Conservation (phyloP, 805 yeast genomes). For the Brettanomyces naardenensis region DNA sequence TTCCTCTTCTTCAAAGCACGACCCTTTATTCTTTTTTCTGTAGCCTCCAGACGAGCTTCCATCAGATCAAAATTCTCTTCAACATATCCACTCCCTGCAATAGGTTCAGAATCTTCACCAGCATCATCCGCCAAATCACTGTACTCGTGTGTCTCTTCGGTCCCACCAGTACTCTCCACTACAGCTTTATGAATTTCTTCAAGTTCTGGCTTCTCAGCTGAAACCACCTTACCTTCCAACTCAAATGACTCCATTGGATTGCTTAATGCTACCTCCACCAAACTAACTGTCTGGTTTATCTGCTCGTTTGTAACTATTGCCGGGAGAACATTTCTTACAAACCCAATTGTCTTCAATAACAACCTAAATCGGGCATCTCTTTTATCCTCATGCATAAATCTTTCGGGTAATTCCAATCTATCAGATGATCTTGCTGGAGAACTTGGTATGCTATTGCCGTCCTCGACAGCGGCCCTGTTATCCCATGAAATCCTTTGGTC, state of each 20-base stretch:
- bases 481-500: slow-evolving; percentile 1
- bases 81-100: slow-evolving; percentile 19
- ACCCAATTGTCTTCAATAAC: slow-evolving; percentile 17
- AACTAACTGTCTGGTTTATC: slow-evolving; percentile 7
- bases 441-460: background rate
- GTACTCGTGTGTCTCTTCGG: slow-evolving; percentile 8
- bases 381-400: slow-evolving; percentile 4
- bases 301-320: slow-evolving; percentile 4
- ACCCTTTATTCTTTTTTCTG: slow-evolving; percentile 16
- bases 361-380: slow-evolving; percentile 15
- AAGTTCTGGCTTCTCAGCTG: slow-evolving; percentile 4
- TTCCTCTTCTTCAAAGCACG: slow-evolving; percentile 16
- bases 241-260: slow-evolving; percentile 19
- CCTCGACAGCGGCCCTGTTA: slow-evolving; percentile 2
- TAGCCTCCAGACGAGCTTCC: slow-evolving; percentile 24
- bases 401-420: slow-evolving; percentile 1
- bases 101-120: slow-evolving; percentile 30
- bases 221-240: slow-evolving; percentile 14
- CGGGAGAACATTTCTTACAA: slow-evolving; percentile 9
- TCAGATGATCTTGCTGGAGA: background rate
- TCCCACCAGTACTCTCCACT: slow-evolving; percentile 8
- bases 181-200: slow-evolving; percentile 11
- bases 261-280: slow-evolving; percentile 13
- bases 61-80: slow-evolving; percentile 31
- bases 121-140: slow-evolving; percentile 30